phyloP scores from a whole-genome alignment of 1,284 basidiomycete genomes.

The Boletus semigastroideus region DNA sequence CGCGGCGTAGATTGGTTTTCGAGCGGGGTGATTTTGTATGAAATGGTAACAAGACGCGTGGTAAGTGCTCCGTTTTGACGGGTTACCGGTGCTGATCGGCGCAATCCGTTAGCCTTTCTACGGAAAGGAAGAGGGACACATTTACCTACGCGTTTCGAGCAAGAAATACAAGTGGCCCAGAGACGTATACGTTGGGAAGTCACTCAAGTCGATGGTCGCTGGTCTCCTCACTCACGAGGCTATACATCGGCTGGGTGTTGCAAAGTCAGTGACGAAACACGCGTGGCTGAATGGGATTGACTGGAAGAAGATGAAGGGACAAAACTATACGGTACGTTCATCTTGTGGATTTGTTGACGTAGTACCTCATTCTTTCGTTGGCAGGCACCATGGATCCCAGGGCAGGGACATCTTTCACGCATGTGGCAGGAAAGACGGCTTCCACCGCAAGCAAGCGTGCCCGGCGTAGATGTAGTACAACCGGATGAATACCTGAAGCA shows the following conservation, averaged over 20 bases:
- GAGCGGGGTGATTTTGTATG: constrained; percentile 71
- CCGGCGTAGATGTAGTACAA: constrained; percentile 19
- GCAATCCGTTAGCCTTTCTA: constrained; percentile 35
- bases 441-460: constrained; percentile 21
- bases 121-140: constrained; percentile 24
- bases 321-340: constrained; percentile 42
- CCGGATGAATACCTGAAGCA: constrained; percentile 33
- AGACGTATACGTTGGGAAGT: constrained; percentile 34
- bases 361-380: constrained; percentile 4
- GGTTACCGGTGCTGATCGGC: not conserved
- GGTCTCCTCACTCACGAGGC: constrained; percentile 40
- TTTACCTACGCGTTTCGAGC: constrained; percentile 24
- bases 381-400: constrained; percentile 35
- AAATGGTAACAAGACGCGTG: constrained; percentile 65
- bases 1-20: constrained; percentile 77
- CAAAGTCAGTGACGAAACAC: constrained; percentile 35
- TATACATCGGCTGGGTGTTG: constrained; percentile 39
- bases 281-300: constrained; percentile 42
- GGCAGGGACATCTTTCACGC: constrained; percentile 11
- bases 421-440: constrained; percentile 29
- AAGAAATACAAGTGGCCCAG: constrained; percentile 38
- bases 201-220: constrained; percentile 42
- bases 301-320: constrained; percentile 43
- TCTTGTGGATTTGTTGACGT: not conserved
- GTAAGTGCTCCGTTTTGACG: constrained; percentile 32